Conservation (phyloP, 106 monocot genomes). For the Agapanthus africanus region DNA sequence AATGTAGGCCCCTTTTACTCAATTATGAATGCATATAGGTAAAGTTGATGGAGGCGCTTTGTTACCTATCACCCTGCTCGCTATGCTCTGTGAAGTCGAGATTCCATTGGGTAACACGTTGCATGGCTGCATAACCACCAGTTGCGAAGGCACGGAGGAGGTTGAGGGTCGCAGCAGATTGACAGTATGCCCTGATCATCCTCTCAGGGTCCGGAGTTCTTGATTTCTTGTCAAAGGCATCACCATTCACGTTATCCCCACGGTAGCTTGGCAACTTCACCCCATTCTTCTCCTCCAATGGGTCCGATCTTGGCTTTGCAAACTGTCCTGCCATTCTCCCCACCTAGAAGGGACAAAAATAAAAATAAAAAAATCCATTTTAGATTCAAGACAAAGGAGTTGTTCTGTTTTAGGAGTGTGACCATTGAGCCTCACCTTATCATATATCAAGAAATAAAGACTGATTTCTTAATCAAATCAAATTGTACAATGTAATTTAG, state of each 20-base stretch:
- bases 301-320: slow-evolving; percentile 51
- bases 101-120: slow-evolving; percentile 71
- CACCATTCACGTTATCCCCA: slow-evolving; percentile 43
- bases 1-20: too few species aligned
- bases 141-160: slow-evolving; percentile 48
- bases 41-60: neutral
- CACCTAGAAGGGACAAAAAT: slow-evolving; percentile 21
- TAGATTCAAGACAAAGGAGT: too few species aligned
- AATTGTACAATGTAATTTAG: too few species aligned
- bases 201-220: slow-evolving; percentile 52
- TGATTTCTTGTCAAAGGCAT: slow-evolving; percentile 36
- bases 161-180: slow-evolving; percentile 42
- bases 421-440: too few species aligned
- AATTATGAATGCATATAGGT: neutral
- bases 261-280: slow-evolving; percentile 55
- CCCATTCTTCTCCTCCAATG: slow-evolving; percentile 42
- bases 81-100: slow-evolving; percentile 71
- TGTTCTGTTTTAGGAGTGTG: too few species aligned
- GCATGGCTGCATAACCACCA: slow-evolving; percentile 62
- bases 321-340: slow-evolving; percentile 81
- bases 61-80: slow-evolving; percentile 65
- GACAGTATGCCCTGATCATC: slow-evolving; percentile 58
- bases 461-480: too few species aligned
- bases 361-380: neutral
- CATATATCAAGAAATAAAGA: too few species aligned